phyloP scores from a whole-genome alignment of 1,284 basidiomycete species.

The Cryptococcus hybrid region DNA sequence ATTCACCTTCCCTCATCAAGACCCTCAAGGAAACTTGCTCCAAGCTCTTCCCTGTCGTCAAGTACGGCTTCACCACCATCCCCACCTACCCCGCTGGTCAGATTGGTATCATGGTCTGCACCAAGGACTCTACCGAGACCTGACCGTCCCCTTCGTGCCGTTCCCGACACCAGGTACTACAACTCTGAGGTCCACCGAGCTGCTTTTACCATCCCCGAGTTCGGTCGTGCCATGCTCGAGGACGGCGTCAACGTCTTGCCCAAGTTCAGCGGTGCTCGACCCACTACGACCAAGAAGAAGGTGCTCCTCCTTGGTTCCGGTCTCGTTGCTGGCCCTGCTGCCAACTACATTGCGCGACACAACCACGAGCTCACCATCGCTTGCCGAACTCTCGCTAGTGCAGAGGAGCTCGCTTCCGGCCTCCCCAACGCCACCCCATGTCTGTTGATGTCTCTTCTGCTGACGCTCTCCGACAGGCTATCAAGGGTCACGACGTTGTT shows the following conservation, averaged over 20 bases:
- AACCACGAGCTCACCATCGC: constrained; percentile 82
- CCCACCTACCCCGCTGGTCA: constrained; percentile 97
- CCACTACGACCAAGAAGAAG: constrained; percentile 59
- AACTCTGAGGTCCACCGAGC: constrained; percentile 77
- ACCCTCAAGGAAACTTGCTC: constrained; percentile 72
- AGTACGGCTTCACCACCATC: constrained; percentile 96
- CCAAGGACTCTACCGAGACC: constrained; percentile 70
- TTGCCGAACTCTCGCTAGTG: constrained; percentile 77
- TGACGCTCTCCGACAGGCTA: constrained; percentile 70
- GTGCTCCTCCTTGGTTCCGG: constrained; percentile 91
- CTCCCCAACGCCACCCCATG: constrained; percentile 68
- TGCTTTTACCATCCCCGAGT: constrained; percentile 86
- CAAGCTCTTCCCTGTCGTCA: constrained; percentile 76
- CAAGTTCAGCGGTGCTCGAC: constrained; percentile 58
- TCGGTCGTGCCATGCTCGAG: constrained; percentile 71
- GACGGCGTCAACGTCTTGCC: constrained; percentile 69
- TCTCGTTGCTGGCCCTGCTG: constrained; percentile 90
- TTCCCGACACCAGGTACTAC: constrained; percentile 79
- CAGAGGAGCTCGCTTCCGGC: constrained; percentile 65
- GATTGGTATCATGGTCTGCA: constrained; percentile 93
- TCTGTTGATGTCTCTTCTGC: constrained; percentile 80
- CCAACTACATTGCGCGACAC: constrained; percentile 86
- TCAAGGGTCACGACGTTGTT: constrained; percentile 88
- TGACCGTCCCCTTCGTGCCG: constrained; percentile 69
- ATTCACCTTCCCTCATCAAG: constrained; percentile 86